phyloP scores from a whole-genome alignment of 768 basidiomycete genomes.

The Leccinum disarticulatum region DNA sequence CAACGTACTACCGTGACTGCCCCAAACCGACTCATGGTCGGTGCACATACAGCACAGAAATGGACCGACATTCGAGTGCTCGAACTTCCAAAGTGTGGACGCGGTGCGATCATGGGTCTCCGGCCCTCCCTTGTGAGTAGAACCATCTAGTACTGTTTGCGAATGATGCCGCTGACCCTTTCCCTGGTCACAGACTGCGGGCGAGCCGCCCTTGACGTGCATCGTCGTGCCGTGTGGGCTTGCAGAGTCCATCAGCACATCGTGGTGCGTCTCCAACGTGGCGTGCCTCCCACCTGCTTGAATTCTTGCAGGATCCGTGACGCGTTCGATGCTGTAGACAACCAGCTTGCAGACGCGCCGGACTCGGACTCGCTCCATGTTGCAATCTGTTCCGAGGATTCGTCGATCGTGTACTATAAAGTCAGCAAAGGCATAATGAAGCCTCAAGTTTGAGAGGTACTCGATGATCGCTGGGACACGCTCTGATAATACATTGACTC shows the following conservation, averaged over 20 bases:
- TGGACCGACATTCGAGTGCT: constrained; percentile 66
- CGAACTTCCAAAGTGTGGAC: constrained; percentile 53
- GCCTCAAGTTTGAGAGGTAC: constrained; percentile 51
- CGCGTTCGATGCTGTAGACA: constrained; percentile 52
- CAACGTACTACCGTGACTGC: not conserved
- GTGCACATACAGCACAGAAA: constrained; percentile 55
- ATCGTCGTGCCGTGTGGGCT: constrained; percentile 67
- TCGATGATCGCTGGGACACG: not conserved
- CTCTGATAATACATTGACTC: no score
- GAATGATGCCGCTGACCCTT: not conserved
- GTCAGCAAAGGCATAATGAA: constrained; percentile 77
- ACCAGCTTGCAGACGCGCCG: constrained; percentile 23
- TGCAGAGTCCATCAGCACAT: constrained; percentile 62
- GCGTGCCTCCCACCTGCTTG: not conserved
- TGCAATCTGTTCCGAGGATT: constrained; percentile 73
- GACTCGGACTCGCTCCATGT: constrained; percentile 56
- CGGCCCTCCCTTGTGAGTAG: constrained; percentile 49
- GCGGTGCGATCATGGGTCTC: constrained; percentile 60
- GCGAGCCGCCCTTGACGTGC: constrained; percentile 31
- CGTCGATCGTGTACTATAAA: constrained; percentile 85
- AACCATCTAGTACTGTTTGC: not conserved
- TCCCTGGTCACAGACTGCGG: constrained; percentile 36
- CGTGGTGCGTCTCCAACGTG: constrained; percentile 44
- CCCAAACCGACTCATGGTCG: not conserved
- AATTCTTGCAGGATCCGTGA: constrained; percentile 48